These are phyloP conservation scores for Fusarium irregulare DNA, from an alignment of 2,329 filamentous ascomycete species.

Conservation along the genomic window DNA sequence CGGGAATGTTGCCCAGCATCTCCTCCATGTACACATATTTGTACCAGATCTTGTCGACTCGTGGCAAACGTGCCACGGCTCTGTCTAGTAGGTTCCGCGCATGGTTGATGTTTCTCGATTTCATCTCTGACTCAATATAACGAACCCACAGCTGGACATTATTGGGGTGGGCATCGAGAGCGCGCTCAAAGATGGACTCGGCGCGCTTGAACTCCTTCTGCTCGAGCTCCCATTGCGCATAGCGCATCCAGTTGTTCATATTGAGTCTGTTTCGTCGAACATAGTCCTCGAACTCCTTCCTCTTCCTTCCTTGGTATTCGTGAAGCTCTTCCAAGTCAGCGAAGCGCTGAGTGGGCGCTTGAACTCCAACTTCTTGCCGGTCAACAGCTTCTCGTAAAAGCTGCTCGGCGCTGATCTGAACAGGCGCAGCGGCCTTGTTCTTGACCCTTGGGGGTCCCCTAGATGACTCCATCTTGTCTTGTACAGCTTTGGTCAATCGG, in stretches of 20 bases:
- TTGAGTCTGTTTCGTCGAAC: constrained; percentile 93
- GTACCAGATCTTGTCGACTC: constrained; percentile 98
- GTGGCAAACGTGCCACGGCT: constrained; percentile 89
- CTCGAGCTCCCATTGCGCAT: constrained; percentile 96
- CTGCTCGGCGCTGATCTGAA: constrained; percentile 96
- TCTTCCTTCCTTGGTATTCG: constrained; percentile 95
- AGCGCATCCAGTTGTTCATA: constrained; percentile 99
- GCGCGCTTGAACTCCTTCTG: constrained; percentile 97
- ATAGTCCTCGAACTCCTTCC: constrained; percentile 98
- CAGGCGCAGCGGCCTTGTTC: constrained; percentile 93
- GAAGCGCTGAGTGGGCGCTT: constrained; percentile 94
- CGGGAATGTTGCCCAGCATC: constrained; percentile 93
- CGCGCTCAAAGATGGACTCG: constrained; percentile 92
- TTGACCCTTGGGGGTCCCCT: constrained; percentile 96
- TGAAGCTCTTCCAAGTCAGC: constrained; percentile 97
- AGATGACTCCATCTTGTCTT: constrained; percentile 82
- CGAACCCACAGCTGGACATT: constrained; percentile 89
- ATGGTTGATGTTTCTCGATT: constrained; percentile 92
- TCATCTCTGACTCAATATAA: constrained; percentile 97
- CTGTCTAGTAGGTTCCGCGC: constrained; percentile 93
- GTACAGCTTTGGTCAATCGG: not conserved
- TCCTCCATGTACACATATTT: constrained; percentile 99
- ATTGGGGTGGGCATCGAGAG: constrained; percentile 90
- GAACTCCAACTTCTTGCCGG: constrained; percentile 87
- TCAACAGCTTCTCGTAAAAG: constrained; percentile 97